These are phyloP conservation scores for Fragilariopsis cylindrus DNA, from an alignment of 108 stramenopile species.

Conservation along the genomic window DNA sequence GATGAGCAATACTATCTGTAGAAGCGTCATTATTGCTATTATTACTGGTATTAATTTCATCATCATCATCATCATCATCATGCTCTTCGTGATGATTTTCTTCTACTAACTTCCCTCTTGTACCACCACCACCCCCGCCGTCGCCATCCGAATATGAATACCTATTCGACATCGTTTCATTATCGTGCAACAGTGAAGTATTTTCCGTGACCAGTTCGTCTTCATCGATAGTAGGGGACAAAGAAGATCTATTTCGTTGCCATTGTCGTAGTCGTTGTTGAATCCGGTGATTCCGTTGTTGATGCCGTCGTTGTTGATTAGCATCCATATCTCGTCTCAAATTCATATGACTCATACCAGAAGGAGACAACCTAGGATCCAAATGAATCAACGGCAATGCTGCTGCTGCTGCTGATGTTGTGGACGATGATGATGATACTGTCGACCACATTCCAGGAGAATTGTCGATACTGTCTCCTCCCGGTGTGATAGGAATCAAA, in stretches of 20 bases:
- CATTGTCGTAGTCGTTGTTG: neutral
- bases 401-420: neutral
- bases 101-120: too few species aligned
- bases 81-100: too few species aligned
- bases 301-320: neutral
- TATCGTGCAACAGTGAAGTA: slow-evolving; percentile 3
- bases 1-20: slow-evolving; percentile 3
- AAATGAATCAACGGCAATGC: neutral
- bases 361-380: too few species aligned
- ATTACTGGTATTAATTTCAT: too few species aligned
- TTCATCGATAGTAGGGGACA: neutral
- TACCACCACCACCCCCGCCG: too few species aligned
- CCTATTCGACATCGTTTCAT: slow-evolving; percentile 5
- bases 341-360: too few species aligned
- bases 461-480: neutral
- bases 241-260: neutral
- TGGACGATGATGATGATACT: neutral
- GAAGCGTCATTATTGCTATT: neutral
- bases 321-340: neutral
- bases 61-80: too few species aligned
- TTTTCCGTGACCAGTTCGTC: slow-evolving; percentile 3
- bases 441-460: too few species aligned
- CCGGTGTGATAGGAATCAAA: neutral
- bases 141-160: too few species aligned
- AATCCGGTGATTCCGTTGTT: neutral